phyloP scores from a whole-genome alignment of 2,329 filamentous ascomycete genomes.

The Penicillium sp. region DNA sequence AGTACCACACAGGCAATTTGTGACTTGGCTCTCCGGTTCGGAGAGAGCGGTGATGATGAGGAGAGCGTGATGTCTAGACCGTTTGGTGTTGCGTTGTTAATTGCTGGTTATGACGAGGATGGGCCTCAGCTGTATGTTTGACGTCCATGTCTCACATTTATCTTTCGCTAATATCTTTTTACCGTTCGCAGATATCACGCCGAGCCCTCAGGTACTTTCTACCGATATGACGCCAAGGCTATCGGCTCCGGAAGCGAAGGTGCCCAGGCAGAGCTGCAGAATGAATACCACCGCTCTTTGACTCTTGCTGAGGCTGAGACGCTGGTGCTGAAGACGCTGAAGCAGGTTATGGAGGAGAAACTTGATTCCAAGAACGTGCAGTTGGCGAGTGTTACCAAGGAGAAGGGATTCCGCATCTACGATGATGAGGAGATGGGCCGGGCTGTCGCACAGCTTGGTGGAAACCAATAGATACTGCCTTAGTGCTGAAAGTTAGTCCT shows the following conservation, averaged over 20 bases:
- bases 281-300: constrained; percentile 97
- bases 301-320: constrained; percentile 92
- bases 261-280: constrained; percentile 95
- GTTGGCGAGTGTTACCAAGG: constrained; percentile 94
- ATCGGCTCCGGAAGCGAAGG: constrained; percentile 97
- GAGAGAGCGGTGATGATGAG: constrained; percentile 94
- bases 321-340: constrained; percentile 92
- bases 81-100: constrained; percentile 93
- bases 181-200: constrained; percentile 72
- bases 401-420: constrained; percentile 98
- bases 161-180: neutral
- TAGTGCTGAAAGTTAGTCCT: neutral
- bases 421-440: constrained; percentile 94
- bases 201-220: constrained; percentile 96
- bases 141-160: neutral
- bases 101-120: constrained; percentile 96
- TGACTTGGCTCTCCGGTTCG: constrained; percentile 91
- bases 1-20: constrained; percentile 99
- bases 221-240: constrained; percentile 97
- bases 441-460: constrained; percentile 71
- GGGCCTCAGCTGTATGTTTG: constrained; percentile 77
- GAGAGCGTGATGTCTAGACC: constrained; percentile 98
- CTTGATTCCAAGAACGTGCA: constrained; percentile 98
- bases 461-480: constrained; percentile 39
- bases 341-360: constrained; percentile 99